Conservation (phyloP, 2,329 filamentous ascomycete genomes). For the Cladosporium sp. region DNA sequence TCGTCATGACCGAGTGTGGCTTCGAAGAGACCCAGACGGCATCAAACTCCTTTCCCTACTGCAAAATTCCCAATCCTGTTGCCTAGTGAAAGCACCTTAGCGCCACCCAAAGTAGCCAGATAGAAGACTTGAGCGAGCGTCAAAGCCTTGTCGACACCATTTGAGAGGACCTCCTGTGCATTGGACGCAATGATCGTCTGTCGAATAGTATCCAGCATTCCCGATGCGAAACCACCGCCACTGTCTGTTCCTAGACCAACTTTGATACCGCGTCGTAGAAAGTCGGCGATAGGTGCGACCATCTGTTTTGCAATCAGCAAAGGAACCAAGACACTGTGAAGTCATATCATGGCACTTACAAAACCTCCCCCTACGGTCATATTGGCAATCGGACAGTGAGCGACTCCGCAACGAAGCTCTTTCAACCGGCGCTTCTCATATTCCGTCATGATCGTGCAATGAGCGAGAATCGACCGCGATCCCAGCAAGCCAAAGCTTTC, state of each 20-base stretch:
- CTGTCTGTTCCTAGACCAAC: conserved; percentile 65
- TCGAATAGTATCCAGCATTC: conserved; percentile 56
- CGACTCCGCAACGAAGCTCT: conserved; percentile 53
- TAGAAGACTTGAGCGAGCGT: conserved; percentile 44
- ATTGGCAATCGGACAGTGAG: conserved; percentile 62
- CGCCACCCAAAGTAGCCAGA: conserved; percentile 59
- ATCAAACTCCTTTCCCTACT: conserved; percentile 59
- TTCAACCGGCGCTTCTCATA: conserved; percentile 50
- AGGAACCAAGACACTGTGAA: too few species aligned
- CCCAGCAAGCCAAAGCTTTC: conserved; percentile 52
- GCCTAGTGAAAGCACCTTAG: conserved; percentile 53
- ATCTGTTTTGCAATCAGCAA: too few species aligned
- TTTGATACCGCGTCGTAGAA: conserved; percentile 55
- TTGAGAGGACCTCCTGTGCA: conserved; percentile 48
- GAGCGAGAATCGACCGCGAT: conserved; percentile 57
- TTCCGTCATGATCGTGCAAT: conserved; percentile 60
- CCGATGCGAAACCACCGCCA: conserved; percentile 58
- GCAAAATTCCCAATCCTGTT: conserved; percentile 54
- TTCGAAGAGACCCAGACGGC: conserved; percentile 30
- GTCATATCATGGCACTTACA: too few species aligned
- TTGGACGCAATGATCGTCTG: conserved; percentile 7
- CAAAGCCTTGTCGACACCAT: conserved; percentile 33
- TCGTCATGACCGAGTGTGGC: neutral
- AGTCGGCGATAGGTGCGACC: conserved; percentile 49
- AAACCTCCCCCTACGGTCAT: conserved; percentile 61